Conservation (phyloP, 2,329 filamentous ascomycete species). For the Talaromyces rugulosus region DNA sequence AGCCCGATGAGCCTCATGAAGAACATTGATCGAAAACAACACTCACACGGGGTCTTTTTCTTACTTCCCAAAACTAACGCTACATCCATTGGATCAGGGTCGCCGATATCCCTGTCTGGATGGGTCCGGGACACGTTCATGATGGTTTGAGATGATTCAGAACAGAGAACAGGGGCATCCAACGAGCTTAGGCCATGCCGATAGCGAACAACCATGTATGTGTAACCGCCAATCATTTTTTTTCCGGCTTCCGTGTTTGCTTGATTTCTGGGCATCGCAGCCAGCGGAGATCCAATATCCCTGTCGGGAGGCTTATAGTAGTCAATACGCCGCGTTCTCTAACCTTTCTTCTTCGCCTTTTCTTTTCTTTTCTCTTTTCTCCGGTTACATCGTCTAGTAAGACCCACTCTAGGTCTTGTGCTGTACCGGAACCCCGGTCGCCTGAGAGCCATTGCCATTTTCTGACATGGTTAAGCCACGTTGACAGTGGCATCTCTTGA, state of each 20-base stretch:
- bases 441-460: not conserved
- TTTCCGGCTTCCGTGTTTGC: slow-evolving; percentile 13
- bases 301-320: not conserved
- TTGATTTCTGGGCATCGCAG: slow-evolving; percentile 3
- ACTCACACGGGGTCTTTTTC: not conserved
- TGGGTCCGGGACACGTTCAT: not conserved
- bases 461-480: not conserved
- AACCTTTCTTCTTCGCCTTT: not conserved
- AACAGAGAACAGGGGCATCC: not conserved
- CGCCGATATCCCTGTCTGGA: not conserved
- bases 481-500: not conserved
- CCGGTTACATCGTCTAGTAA: not conserved
- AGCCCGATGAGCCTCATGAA: not conserved
- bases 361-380: slow-evolving; percentile 5
- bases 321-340: not conserved
- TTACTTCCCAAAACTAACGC: not conserved
- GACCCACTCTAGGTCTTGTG: not conserved
- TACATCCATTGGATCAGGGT: not conserved
- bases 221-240: slow-evolving; percentile 5
- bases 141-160: not conserved
- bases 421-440: not conserved
- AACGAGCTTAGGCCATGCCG: not conserved
- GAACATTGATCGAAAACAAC: not conserved
- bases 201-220: slow-evolving; percentile 4
- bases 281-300: not conserved